These are phyloP conservation scores for Cladobotryum protrusum DNA, from an alignment of 2,329 filamentous ascomycete genomes.

Conservation along the genomic window DNA sequence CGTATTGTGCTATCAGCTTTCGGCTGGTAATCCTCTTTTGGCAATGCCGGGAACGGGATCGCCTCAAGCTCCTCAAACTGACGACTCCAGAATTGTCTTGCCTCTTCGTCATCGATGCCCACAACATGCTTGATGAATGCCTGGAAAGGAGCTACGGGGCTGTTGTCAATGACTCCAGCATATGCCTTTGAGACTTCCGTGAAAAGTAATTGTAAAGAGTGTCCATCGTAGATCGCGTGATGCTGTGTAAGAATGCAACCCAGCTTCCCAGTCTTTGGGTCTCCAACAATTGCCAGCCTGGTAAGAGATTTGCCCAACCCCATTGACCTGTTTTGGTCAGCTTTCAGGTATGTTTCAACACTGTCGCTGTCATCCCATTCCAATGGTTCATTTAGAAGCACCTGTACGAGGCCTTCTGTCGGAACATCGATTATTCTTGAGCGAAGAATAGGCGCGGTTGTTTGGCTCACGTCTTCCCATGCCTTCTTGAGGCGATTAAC, in stretches of 20 bases:
- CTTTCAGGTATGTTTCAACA: neutral
- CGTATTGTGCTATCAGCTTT: slow-evolving; percentile 4
- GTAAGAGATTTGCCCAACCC: slow-evolving; percentile 2
- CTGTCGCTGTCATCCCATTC: neutral
- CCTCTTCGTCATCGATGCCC: neutral
- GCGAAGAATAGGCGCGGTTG: slow-evolving; percentile 3
- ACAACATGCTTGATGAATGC: slow-evolving; percentile 1
- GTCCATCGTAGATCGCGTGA: slow-evolving; percentile 8
- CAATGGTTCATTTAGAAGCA: slow-evolving; percentile 1
- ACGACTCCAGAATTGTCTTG: neutral
- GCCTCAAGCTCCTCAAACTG: slow-evolving; percentile 6
- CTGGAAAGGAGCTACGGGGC: slow-evolving; percentile 2
- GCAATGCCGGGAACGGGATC: slow-evolving; percentile 3
- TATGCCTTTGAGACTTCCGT: slow-evolving; percentile 4
- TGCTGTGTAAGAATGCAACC: slow-evolving; percentile 5
- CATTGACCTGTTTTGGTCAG: slow-evolving; percentile 2
- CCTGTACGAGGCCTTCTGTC: slow-evolving; percentile 6
- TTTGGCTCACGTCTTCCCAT: slow-evolving; percentile 2
- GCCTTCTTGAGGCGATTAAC: slow-evolving; percentile 3
- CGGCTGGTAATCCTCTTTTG: slow-evolving; percentile 1
- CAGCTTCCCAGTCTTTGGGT: neutral
- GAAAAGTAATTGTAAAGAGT: slow-evolving; percentile 5
- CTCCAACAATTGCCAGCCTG: slow-evolving; percentile 3
- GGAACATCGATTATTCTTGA: slow-evolving; percentile 6
- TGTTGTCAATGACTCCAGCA: neutral